Base-by-base conservation (phyloP, 306 rosid species). In the Trifolium fragiferum region DNA sequence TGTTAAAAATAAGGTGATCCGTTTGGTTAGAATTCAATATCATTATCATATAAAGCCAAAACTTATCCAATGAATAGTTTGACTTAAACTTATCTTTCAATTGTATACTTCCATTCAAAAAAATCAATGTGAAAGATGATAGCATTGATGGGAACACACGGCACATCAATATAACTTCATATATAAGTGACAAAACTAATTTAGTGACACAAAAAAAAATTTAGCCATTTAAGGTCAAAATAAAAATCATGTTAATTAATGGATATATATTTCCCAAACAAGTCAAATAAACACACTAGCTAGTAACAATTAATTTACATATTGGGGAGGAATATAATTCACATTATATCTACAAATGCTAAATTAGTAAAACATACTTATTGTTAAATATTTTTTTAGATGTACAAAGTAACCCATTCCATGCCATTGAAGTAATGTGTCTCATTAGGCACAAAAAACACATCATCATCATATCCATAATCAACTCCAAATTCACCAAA, bases 281-380 rank as follows among this genome's bases (percentile, higher is more conserved):
- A 81, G 82, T 87, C 59, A 75, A 86, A 71, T 55, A 84, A 81
- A 79, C 86, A 77, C 73, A 73, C 79, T 64, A 63, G 10, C 32
- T 21, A 64, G 54, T 44, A 64, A 8, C 71, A 68, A 72, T 47
- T 54, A 72, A 53, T 63, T 15, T 55, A 82, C 77, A 91, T 82
- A 87, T 77, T 74, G 76, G 70, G 53, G 19, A 25, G n/a, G 8
- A 8, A 71, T 73, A 21, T 18, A 7, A 68, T 75, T 75, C 83
- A 82, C 78, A 84, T 78, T 84, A 89, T 90, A 89, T 90, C 84
- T 82, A 90, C 93, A 90, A 75, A 44, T 57, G 68, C 81, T 65
- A 60, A 23, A 23, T 68, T 63, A 38, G 5, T n/a, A 4, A 33
- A 58, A 68, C 33, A 49, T 5, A 50, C 23, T 50, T 59, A 58